phyloP scores from a whole-genome alignment of 1,284 basidiomycete genomes.

The Cutaneotrichosporon sp. region DNA sequence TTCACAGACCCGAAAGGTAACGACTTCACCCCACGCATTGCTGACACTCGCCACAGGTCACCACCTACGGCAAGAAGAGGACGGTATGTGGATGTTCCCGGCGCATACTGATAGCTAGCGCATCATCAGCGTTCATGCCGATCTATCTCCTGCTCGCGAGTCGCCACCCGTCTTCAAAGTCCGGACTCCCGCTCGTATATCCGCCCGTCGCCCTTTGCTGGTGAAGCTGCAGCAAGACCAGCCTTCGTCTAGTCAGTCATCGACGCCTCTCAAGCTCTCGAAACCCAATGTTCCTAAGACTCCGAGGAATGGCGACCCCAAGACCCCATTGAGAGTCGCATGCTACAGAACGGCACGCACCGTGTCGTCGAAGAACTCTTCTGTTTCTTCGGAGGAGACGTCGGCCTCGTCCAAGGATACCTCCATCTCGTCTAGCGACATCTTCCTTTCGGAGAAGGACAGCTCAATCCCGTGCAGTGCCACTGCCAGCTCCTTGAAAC shows the following conservation, averaged over 20 bases:
- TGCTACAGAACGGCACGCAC: too few species aligned
- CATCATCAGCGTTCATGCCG: conserved; percentile 37
- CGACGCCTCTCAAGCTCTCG: neutral
- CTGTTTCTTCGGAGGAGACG: too few species aligned
- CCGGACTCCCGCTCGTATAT: neutral
- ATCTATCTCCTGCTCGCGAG: conserved; percentile 18
- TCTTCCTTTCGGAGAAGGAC: too few species aligned
- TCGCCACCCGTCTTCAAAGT: neutral
- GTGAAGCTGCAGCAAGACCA: conserved; percentile 21
- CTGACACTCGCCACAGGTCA: conserved; percentile 31
- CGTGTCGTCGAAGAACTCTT: too few species aligned
- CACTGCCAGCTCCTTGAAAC: too few species aligned
- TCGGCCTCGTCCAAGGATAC: too few species aligned
- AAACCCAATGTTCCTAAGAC: neutral
- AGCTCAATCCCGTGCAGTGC: too few species aligned
- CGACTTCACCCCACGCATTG: neutral
- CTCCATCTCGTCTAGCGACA: too few species aligned
- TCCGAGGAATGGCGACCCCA: neutral
- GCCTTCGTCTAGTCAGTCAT: neutral
- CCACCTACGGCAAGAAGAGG: conserved; percentile 42
- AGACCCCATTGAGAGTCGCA: too few species aligned
- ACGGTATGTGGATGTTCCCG: conserved; percentile 24
- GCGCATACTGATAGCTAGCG: conserved; percentile 17
- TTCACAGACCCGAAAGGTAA: conserved; percentile 41
- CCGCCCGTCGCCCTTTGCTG: conserved; percentile 20